These are phyloP conservation scores for Juncus inflexus DNA, from an alignment of 176 grass and related monocot genomes.

Conservation along the genomic window DNA sequence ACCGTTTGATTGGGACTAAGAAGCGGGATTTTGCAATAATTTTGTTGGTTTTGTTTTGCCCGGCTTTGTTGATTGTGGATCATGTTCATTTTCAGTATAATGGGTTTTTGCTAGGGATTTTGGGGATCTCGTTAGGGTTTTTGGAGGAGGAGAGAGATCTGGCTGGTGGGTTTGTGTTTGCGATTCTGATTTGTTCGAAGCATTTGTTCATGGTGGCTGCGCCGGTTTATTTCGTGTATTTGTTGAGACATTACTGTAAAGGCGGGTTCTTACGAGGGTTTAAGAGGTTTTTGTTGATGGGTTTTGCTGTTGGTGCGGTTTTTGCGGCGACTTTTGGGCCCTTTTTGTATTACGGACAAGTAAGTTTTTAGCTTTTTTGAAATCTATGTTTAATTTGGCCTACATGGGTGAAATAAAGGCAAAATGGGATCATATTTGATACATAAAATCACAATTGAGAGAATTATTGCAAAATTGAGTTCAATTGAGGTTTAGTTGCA, in stretches of 20 bases:
- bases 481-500: neutral
- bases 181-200: constrained; percentile 66
- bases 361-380: constrained; percentile 21
- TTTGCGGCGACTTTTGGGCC: constrained; percentile 61
- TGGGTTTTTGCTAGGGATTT: constrained; percentile 59
- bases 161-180: constrained; percentile 57
- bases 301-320: constrained; percentile 46
- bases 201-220: constrained; percentile 82
- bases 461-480: constrained; percentile 3
- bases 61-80: constrained; percentile 67
- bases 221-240: constrained; percentile 70
- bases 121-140: constrained; percentile 53
- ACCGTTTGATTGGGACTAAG: constrained; percentile 32
- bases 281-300: constrained; percentile 48
- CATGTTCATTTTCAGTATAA: constrained; percentile 89
- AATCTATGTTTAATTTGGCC: too few relatives aligned
- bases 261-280: constrained; percentile 48
- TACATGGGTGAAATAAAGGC: too few relatives aligned
- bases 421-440: neutral
- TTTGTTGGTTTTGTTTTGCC: constrained; percentile 54
- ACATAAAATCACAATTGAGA: neutral
- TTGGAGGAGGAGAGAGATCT: constrained; percentile 74
- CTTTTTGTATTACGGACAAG: constrained; percentile 80
- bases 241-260: constrained; percentile 76
- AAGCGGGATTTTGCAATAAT: constrained; percentile 34